Evolutionary conservation across 2,329 filamentous ascomycete genomes (phyloP).

Genomic region (Curvularia lunata): DNA sequence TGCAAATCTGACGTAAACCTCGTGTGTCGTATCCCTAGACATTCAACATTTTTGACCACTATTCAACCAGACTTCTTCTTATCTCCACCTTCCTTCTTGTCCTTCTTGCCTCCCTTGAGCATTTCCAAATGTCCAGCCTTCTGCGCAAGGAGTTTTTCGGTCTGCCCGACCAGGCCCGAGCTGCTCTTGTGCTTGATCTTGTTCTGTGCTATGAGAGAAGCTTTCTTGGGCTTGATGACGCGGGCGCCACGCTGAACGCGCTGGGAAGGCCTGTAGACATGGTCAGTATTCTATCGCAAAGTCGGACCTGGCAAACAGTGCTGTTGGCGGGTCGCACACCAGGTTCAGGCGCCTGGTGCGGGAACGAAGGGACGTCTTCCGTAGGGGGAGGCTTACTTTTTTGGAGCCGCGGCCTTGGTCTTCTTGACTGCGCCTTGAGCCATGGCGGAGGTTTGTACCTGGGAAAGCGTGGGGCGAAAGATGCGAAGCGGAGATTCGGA

Average conservation of each 20-base stretch:
- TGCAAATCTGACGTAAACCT: background rate
- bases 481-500: constrained; percentile 6
- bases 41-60: constrained; percentile 2
- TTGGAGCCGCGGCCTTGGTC: constrained; percentile 45
- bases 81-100: constrained; percentile 42
- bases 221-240: constrained; percentile 71
- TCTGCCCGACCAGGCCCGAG: constrained; percentile 66
- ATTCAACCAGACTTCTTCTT: constrained; percentile 24
- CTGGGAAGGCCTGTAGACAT: constrained; percentile 29
- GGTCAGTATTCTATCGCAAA: constrained; percentile 9
- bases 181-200: constrained; percentile 71
- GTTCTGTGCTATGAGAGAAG: constrained; percentile 63
- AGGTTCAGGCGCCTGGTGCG: background rate
- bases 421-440: constrained; percentile 59
- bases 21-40: background rate
- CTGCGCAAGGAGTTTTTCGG: constrained; percentile 70
- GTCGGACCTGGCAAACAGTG: background rate
- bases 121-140: constrained; percentile 74
- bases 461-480: constrained; percentile 11
- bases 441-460: constrained; percentile 43
- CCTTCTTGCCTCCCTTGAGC: constrained; percentile 69
- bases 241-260: constrained; percentile 61
- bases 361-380: background rate
- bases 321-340: constrained; percentile 1
- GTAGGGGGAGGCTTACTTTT: constrained; percentile 44